A percentile compares a stretch with the other conserved stretches of the same genome.
These are phyloP conservation scores for Artemisia annua DNA, from an alignment of 129 eudicot genomes.

Conservation along the genomic window DNA sequence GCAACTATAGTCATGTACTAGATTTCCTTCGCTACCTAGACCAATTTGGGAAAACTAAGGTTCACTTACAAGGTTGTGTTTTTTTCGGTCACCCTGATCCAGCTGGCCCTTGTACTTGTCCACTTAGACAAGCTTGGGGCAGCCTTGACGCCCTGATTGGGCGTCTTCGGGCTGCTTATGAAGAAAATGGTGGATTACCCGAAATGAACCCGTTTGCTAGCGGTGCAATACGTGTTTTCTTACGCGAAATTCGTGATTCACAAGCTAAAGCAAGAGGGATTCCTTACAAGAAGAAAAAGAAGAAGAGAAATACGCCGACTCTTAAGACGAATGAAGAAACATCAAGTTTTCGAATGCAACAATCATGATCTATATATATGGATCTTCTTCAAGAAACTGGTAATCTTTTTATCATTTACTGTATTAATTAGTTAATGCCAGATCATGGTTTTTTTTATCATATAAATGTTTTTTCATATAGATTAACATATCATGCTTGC, in stretches of 20 bases:
- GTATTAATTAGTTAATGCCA: slow-evolving; percentile 1
- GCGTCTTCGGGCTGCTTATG: slow-evolving; percentile 69
- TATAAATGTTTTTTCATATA: background rate
- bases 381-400: slow-evolving; percentile 31
- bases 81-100: slow-evolving; percentile 76
- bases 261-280: slow-evolving; percentile 70
- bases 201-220: slow-evolving; percentile 76
- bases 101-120: slow-evolving; percentile 74
- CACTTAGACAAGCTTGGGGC: slow-evolving; percentile 80
- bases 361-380: slow-evolving; percentile 37
- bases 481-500: slow-evolving; percentile 1
- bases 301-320: slow-evolving; percentile 45
- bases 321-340: slow-evolving; percentile 42
- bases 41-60: slow-evolving; percentile 82
- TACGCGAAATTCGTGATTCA: slow-evolving; percentile 65
- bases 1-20: slow-evolving; percentile 60
- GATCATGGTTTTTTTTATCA: background rate
- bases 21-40: slow-evolving; percentile 66
- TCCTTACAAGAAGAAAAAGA: slow-evolving; percentile 80
- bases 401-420: slow-evolving; percentile 16
- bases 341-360: slow-evolving; percentile 42
- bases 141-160: slow-evolving; percentile 79
- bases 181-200: slow-evolving; percentile 63
- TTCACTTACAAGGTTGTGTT: slow-evolving; percentile 63
- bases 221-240: slow-evolving; percentile 59